These are phyloP conservation scores for Phaseolus lunatus DNA, from an alignment of 306 rosid species.

Conservation along the genomic window DNA sequence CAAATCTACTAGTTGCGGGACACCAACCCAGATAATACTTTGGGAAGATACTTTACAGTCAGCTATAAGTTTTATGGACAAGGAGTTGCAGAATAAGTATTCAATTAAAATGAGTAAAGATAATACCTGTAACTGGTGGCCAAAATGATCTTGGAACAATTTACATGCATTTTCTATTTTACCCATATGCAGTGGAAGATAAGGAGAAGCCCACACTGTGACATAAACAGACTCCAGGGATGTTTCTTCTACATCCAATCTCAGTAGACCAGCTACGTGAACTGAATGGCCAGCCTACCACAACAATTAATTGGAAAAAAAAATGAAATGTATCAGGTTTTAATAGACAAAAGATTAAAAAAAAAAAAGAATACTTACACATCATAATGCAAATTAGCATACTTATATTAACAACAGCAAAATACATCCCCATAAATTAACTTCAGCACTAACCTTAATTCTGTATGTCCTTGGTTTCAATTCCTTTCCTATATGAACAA, in stretches of 20 bases:
- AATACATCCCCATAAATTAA: constrained; percentile 29
- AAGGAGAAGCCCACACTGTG: constrained; percentile 91
- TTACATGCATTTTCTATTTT: constrained; percentile 73
- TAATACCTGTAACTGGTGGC: constrained; percentile 88
- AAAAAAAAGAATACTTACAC: not conserved
- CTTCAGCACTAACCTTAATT: constrained; percentile 71
- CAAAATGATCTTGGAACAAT: constrained; percentile 81
- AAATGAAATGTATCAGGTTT: constrained; percentile 18
- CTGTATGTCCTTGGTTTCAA: constrained; percentile 93
- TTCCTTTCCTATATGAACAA: constrained; percentile 86
- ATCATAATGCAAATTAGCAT: constrained; percentile 1
- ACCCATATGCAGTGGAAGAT: constrained; percentile 94
- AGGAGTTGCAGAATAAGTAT: constrained; percentile 26
- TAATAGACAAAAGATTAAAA: not conserved
- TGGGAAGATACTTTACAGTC: not conserved
- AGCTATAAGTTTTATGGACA: constrained; percentile 2
- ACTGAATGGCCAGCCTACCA: constrained; percentile 84
- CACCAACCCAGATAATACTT: constrained; percentile 19
- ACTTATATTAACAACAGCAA: not conserved
- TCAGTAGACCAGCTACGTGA: constrained; percentile 91
- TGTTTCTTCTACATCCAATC: constrained; percentile 87
- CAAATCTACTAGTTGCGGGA: constrained; percentile 9
- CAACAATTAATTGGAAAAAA: constrained; percentile 37
- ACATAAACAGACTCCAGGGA: constrained; percentile 72
- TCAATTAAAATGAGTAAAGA: constrained; percentile 27